phyloP scores from a whole-genome alignment of 2,329 filamentous ascomycete genomes.

The Colletotrichum higginsianum region DNA sequence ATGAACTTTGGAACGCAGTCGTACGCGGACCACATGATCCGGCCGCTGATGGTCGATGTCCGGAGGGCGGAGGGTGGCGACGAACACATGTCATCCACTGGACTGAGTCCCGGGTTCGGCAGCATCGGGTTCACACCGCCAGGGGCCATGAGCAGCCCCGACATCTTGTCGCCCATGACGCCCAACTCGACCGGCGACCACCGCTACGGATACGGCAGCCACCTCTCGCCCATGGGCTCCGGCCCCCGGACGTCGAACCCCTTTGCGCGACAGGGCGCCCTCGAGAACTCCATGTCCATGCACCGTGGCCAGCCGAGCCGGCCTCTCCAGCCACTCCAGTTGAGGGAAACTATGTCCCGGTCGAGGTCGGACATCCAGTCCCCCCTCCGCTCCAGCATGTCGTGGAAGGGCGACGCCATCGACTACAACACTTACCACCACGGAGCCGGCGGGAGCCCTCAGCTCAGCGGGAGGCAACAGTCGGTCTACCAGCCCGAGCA shows the following conservation, averaged over 20 bases:
- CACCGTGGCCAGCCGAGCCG: conserved; percentile 63
- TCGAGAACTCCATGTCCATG: conserved; percentile 58
- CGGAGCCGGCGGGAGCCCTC: conserved; percentile 61
- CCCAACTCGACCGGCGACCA: conserved; percentile 58
- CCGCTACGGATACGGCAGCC: conserved; percentile 67
- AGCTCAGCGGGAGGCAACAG: conserved; percentile 62
- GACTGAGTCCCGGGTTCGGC: conserved; percentile 77
- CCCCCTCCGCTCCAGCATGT: conserved; percentile 72
- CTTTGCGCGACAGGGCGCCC: conserved; percentile 64
- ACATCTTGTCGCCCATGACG: conserved; percentile 70
- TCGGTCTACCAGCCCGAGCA: conserved; percentile 67
- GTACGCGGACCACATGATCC: conserved; percentile 74
- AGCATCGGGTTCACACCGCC: conserved; percentile 75
- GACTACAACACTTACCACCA: conserved; percentile 70
- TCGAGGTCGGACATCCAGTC: conserved; percentile 73
- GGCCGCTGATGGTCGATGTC: conserved; percentile 79
- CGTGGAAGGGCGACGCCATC: conserved; percentile 74
- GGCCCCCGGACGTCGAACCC: conserved; percentile 67
- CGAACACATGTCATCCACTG: conserved; percentile 77
- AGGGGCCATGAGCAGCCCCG: conserved; percentile 64
- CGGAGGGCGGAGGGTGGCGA: conserved; percentile 71
- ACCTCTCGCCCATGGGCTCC: conserved; percentile 63
- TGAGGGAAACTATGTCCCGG: conserved; percentile 70
- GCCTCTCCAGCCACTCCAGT: conserved; percentile 70
- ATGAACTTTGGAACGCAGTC: conserved; percentile 64